Base-by-base conservation (phyloP, 768 basidiomycete species). In the Collybiopsis confluens region DNA sequence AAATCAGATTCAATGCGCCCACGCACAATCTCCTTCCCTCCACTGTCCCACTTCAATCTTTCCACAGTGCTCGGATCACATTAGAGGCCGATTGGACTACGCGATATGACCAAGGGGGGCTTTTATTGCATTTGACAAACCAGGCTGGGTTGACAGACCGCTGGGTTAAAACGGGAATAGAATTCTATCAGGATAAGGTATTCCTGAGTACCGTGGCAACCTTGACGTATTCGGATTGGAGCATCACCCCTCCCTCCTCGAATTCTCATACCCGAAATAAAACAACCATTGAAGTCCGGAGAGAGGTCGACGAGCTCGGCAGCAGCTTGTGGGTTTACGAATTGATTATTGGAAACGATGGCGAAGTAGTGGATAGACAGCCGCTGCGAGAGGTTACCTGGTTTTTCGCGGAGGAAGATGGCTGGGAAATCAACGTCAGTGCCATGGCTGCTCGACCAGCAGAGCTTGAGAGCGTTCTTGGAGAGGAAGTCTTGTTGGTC, bases 331-430 rank as follows among this genome's bases (percentile, higher is more conserved):
- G 55, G 55, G 55, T 56, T 10, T 56, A 56, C 28, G 49, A 51
- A 3, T n/a, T 56, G 26, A 38, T 45, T 27, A 13, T 56, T 7
- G 50, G 50, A 27, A n/a, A 38, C 8, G 41, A 41, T 7, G 50
- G 50, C 11, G 27, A 52, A 15, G 43, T 45, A 27, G 4, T 52
- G 9, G 50, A 52, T 26, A 56, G 55, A 18, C 35, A 45, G 2
- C 50, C 50, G 16, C 45, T 56, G 43, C 45, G 55, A 20, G 55
- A 56, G 33, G 43, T 51, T n/a, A 45, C 55, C 7, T 56, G 55
- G 55, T 52, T 56, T n/a, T 46, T 56, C 40, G 55, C 50, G 13
- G 50, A 56, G 35, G 33, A 56, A 56, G 55, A 45, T 23, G 55
- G 55, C 16, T 56, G 55, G 55, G 41, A 37, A 11, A 40, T 56